A percentile compares a stretch with the other conserved stretches of the same genome.
Conservation (phyloP, 352 stramenopile genomes). For the Phytophthora pseudosyringae region DNA sequence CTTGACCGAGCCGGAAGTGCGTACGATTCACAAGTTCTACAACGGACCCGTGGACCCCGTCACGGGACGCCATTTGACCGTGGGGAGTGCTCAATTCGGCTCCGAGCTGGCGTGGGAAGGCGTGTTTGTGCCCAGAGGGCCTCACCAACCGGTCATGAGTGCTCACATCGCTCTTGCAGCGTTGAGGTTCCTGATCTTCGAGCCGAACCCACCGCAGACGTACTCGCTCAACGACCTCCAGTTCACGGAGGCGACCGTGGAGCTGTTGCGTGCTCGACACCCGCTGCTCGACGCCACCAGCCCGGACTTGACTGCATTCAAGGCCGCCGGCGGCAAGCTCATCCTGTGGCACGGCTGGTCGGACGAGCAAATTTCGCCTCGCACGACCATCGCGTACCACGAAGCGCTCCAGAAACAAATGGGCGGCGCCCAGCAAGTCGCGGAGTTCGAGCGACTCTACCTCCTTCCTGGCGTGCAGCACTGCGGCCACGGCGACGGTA, state of each 20-base stretch:
- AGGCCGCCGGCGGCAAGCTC: constrained; percentile 40
- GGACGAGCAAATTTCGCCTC: constrained; percentile 48
- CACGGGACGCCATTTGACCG: constrained; percentile 36
- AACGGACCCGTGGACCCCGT: constrained; percentile 33
- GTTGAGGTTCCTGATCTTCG: constrained; percentile 46
- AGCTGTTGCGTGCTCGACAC: constrained; percentile 38
- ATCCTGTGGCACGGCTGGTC: constrained; percentile 51
- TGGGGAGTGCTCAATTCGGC: constrained; percentile 43
- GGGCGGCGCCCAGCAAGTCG: constrained; percentile 21
- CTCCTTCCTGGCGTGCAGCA: constrained; percentile 46
- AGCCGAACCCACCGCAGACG: constrained; percentile 31
- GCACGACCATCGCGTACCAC: constrained; percentile 44
- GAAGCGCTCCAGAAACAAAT: constrained; percentile 42
- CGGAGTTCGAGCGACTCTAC: constrained; percentile 44
- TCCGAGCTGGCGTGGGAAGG: constrained; percentile 41
- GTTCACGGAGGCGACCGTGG: constrained; percentile 36
- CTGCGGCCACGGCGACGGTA: constrained; percentile 41
- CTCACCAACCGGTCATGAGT: constrained; percentile 31
- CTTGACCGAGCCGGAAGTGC: constrained; percentile 39
- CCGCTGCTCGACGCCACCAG: constrained; percentile 42
- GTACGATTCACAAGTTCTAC: constrained; percentile 46
- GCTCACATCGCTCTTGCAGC: constrained; percentile 37
- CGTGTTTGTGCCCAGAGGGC: constrained; percentile 36
- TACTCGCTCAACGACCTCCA: constrained; percentile 45
- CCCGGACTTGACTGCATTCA: constrained; percentile 42